phyloP scores from a whole-genome alignment of 1,139 yeast species.

The Debaryomyces singareniensis region DNA sequence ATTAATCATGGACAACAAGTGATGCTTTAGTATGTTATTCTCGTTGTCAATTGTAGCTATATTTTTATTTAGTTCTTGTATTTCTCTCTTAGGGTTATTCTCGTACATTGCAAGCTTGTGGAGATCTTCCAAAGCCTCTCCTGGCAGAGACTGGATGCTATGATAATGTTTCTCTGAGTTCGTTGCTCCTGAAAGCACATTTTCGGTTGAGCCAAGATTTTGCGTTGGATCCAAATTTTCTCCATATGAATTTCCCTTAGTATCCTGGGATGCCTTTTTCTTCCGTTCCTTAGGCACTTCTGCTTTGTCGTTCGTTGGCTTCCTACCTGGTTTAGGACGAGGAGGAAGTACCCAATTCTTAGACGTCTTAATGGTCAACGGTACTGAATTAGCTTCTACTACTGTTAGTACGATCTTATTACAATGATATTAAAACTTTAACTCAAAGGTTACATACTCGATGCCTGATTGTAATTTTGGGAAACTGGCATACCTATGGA shows the following conservation, averaged over 20 bases:
- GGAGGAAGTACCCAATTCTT: slow-evolving; percentile 91
- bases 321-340: slow-evolving; percentile 84
- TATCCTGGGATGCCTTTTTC: slow-evolving; percentile 2
- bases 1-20: slow-evolving; percentile 32
- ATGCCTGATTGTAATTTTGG: background rate
- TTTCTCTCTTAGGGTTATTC: slow-evolving; percentile 2
- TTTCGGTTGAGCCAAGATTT: background rate
- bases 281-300: slow-evolving; percentile 6
- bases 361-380: slow-evolving; percentile 39
- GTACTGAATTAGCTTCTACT: slow-evolving; percentile 4
- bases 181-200: background rate
- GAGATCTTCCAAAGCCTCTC: background rate
- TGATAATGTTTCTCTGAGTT: background rate
- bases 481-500: too few species aligned
- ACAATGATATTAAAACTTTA: too few species aligned
- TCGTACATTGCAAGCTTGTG: background rate
- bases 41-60: slow-evolving; percentile 28
- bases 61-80: slow-evolving; percentile 10
- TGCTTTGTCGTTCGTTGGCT: slow-evolving; percentile 39
- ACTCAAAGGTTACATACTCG: too few species aligned
- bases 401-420: slow-evolving; percentile 4
- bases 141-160: background rate
- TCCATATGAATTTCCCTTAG: background rate
- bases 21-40: slow-evolving; percentile 30
- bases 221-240: background rate